A percentile compares a stretch with the other conserved stretches of the same genome.
Evolutionary conservation across 495 filamentous ascomycete species (phyloP).

Genomic region (Neurospora terricola): DNA sequence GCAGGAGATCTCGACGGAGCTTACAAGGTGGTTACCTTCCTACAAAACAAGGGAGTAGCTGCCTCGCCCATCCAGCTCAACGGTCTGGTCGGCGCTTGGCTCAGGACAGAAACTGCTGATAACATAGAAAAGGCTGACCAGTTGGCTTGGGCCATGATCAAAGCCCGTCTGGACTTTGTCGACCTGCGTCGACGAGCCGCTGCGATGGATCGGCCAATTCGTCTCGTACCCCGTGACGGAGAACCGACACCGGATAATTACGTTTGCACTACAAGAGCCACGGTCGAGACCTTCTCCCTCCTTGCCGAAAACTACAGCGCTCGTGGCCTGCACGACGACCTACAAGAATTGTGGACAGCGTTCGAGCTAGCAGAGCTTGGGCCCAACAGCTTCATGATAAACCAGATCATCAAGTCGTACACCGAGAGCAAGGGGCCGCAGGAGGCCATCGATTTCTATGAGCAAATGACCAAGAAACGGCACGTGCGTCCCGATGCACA

Average conservation of each 20-base stretch:
- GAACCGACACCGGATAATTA: slow-evolving; percentile 16
- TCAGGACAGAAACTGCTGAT: slow-evolving; percentile 46
- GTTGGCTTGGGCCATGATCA: slow-evolving; percentile 70
- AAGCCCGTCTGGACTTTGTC: slow-evolving; percentile 50
- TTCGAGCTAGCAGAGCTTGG: slow-evolving; percentile 49
- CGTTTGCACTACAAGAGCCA: slow-evolving; percentile 40
- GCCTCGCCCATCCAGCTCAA: slow-evolving; percentile 64
- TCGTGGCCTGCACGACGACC: slow-evolving; percentile 44
- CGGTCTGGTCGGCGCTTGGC: slow-evolving; percentile 64
- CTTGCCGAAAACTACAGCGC: slow-evolving; percentile 62
- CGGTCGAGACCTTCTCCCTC: slow-evolving; percentile 66
- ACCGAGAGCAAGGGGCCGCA: slow-evolving; percentile 40
- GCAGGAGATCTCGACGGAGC: slow-evolving; percentile 61
- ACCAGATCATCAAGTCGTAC: slow-evolving; percentile 59
- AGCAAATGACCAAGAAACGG: slow-evolving; percentile 25
- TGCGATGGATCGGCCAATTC: not conserved
- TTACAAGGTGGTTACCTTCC: slow-evolving; percentile 54
- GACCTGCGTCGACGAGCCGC: slow-evolving; percentile 19
- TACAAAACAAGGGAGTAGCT: slow-evolving; percentile 53
- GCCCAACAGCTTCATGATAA: slow-evolving; percentile 63
- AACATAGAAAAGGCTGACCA: slow-evolving; percentile 53
- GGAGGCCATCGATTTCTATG: slow-evolving; percentile 47
- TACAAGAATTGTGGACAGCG: slow-evolving; percentile 46
- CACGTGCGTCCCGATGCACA: slow-evolving; percentile 50
- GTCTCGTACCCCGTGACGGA: slow-evolving; percentile 22